These are phyloP conservation scores for Wickerhamiella hasegawae DNA, from an alignment of 805 yeast genomes.

Conservation along the genomic window DNA sequence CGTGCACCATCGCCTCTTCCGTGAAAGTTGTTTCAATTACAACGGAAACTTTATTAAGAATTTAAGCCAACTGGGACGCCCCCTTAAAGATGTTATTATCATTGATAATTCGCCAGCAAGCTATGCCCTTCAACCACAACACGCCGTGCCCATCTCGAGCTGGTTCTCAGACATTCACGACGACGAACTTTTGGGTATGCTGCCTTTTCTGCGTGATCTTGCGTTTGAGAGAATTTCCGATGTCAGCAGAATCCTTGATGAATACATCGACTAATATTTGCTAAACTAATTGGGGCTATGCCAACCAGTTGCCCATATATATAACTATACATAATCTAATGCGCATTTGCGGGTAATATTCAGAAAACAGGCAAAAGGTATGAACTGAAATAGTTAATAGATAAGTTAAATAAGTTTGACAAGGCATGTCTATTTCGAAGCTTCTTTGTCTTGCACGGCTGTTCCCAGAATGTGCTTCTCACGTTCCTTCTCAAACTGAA, in stretches of 20 bases:
- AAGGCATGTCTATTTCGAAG: neutral
- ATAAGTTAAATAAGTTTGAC: neutral
- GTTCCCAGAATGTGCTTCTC: conserved; percentile 76
- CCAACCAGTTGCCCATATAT: too few relatives aligned
- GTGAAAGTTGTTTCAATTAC: conserved; percentile 87
- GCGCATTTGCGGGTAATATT: too few relatives aligned
- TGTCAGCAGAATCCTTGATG: conserved; percentile 73
- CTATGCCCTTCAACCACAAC: conserved; percentile 95
- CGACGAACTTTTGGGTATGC: conserved; percentile 78
- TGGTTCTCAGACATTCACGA: conserved; percentile 99
- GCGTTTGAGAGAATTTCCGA: conserved; percentile 61
- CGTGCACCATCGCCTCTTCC: conserved; percentile 79
- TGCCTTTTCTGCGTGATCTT: conserved; percentile 80
- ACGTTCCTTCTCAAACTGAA: conserved; percentile 44
- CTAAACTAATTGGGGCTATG: too few relatives aligned
- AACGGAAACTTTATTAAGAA: conserved; percentile 93
- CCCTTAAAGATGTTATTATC: conserved; percentile 68
- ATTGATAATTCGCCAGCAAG: conserved; percentile 97
- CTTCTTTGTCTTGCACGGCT: conserved; percentile 27
- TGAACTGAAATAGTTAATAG: neutral
- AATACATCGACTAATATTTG: conserved; percentile 22
- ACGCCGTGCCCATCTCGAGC: conserved; percentile 89
- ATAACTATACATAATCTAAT: too few relatives aligned
- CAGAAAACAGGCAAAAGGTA: neutral
- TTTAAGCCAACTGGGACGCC: conserved; percentile 86